Base-by-base conservation (phyloP, 2,329 filamentous ascomycete genomes). In the Scytalidium lignicola region DNA sequence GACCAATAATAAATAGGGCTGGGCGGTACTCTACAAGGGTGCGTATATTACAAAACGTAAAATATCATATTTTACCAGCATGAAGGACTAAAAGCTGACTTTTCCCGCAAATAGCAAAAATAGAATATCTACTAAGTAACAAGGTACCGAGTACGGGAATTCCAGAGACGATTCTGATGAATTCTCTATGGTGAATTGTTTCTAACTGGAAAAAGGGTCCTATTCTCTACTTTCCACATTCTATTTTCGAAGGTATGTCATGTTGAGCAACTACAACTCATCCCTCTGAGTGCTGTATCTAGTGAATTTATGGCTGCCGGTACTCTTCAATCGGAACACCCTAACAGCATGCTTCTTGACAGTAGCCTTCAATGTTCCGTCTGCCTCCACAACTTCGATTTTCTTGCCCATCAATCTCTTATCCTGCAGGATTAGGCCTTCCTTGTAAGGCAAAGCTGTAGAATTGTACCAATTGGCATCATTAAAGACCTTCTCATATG, bases 351-450 rank as follows among this genome's bases (percentile, higher is more conserved):
- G 74, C 46, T 67, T 64, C 6, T 66, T 61, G n/a, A 78, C 70
- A 42, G 65, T 57, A 0, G 70, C 72, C 22, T 56, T 64, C 28
- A 73, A 63, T 0, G 61, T 69, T 0, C 71, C 70, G 43, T 62
- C 58, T 2, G 70, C 63, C 49, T 57, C 57, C 43, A 76, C 64
- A 12, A 57, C 69, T 3, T 47, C 56, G n/a, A 68, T 69, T 15
- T 71, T 67, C 54, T 71, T 68, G 1, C 76, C 76, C 52, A 75
- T 63, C 48, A 79, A 56, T n/a, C 70, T 63, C 44, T 71, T 65
- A 52, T 70, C 61, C 49, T 68, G 67, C 44, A 60, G 60, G 52
- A 61, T 58, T 48, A 76, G 51, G 4, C 75, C 72, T 20, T 74
- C 65, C 32, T 66, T 69, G 58, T 74, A 75, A 43, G 68, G 67